A percentile compares a stretch with the other conserved stretches of the same genome.
Conservation (phyloP, 2,329 filamentous ascomycete species). For the Macrophomina pseudophaseolina region DNA sequence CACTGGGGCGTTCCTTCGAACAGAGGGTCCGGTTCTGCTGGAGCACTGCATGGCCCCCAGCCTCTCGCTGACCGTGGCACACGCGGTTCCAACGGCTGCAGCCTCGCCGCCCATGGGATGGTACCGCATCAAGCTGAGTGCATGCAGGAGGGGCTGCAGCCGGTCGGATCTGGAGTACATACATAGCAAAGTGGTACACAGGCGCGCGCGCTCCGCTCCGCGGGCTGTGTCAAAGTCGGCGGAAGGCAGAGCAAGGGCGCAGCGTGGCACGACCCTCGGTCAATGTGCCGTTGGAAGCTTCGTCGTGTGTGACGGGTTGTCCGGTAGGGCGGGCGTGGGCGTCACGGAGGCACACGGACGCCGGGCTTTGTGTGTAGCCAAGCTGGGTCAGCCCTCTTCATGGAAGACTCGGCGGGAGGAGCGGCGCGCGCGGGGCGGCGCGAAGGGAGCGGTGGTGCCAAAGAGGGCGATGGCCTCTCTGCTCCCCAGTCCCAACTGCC, state of each 20-base stretch:
- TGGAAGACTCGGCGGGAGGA: slow-evolving; percentile 18
- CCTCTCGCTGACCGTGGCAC: slow-evolving; percentile 21
- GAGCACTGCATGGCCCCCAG: slow-evolving; percentile 7
- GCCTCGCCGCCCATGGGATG: background rate
- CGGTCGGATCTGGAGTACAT: slow-evolving; percentile 20
- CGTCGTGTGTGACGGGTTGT: slow-evolving; percentile 4
- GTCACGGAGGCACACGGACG: background rate
- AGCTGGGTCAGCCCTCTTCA: slow-evolving; percentile 5
- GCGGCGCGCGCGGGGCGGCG: slow-evolving; percentile 23
- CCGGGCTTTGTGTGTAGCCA: background rate
- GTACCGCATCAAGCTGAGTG: slow-evolving; percentile 14
- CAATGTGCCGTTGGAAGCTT: slow-evolving; percentile 8
- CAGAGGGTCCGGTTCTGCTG: background rate
- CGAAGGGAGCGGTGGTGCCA: slow-evolving; percentile 1
- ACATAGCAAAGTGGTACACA: slow-evolving; percentile 12
- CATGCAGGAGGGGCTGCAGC: slow-evolving; percentile 12
- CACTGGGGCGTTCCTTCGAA: slow-evolving; percentile 10
- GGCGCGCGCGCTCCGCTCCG: slow-evolving; percentile 21
- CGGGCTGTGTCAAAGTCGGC: slow-evolving; percentile 4
- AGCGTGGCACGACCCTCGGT: slow-evolving; percentile 16
- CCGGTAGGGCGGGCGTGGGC: slow-evolving; percentile 9
- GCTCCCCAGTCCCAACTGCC: slow-evolving; percentile 6
- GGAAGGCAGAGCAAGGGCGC: slow-evolving; percentile 17
- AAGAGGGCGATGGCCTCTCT: background rate
- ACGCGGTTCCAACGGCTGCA: slow-evolving; percentile 15